Evolutionary conservation across 441 rosid genomes (phyloP), one percentile per base, ranked within the genome.

Genomic region (Pelargonium citronellum): DNA sequence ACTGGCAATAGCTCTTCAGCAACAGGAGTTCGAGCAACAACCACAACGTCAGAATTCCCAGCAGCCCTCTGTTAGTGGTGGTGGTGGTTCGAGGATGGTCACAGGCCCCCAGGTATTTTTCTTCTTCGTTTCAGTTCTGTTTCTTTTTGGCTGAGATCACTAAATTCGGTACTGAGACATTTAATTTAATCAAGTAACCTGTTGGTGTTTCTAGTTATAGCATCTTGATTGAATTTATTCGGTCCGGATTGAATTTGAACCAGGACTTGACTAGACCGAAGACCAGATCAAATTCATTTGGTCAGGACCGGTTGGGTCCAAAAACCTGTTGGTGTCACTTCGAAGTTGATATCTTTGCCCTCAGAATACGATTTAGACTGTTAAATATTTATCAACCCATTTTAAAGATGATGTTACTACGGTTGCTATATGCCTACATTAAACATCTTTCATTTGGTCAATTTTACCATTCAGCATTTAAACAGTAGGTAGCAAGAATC

Each of bases 1-100:
- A 81, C 80, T 89, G 64, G 99, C 98, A 70, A 95, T 95, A 79
- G 99, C 96, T 70, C 79, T 95, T 77, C 97, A 95, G 74, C 98
- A 95, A 71, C 91, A 92, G 77, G 97, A 92, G 75, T 91, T 87
- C 79, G 97, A 90, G 58, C 96, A 86, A 71, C 92, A 80, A 71
- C 87, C 87, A 5, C 93, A 82, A 43, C 87, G 85, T 69, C 81
- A 80, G 24, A 80, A 81, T 72, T n/a, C 69, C 6, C 58, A 51
- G 13, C 58, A 51, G 77, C 80, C 87, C 74, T 58, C 92, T 1
- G n/a, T 64, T 57, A 73, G 19, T 15, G 58, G 75, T 65, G 82
- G 24, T 22, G 24, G 83, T 20, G 73, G 78, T 55, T 88, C 95
- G 15, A 84, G 95, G 80, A 77, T 95, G 71, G 58, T 87, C 64